phyloP scores from a whole-genome alignment of 371 early-diverging fungal species.

The Mucor plumbeus region DNA sequence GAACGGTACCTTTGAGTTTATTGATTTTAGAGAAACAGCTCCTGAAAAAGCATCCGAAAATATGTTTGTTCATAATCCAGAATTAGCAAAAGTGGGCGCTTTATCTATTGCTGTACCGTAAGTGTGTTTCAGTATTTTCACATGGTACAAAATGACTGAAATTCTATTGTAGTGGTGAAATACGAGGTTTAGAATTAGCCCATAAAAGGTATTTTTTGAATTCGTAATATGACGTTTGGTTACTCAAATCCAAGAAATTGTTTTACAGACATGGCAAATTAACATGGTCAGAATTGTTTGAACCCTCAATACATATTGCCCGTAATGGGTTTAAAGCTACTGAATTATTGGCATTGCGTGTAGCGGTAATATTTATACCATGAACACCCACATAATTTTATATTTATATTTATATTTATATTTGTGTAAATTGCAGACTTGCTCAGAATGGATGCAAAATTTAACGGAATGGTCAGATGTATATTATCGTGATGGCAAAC shows the following conservation, averaged over 20 bases:
- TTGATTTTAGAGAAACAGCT: slow-evolving; percentile 93
- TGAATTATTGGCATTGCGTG: slow-evolving; percentile 59
- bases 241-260: not conserved
- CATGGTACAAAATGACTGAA: not conserved
- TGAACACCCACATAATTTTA: not conserved
- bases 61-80: slow-evolving; percentile 75
- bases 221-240: slow-evolving; percentile 5
- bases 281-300: slow-evolving; percentile 87
- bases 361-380: slow-evolving; percentile 36
- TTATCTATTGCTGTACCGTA: slow-evolving; percentile 89
- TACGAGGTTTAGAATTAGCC: slow-evolving; percentile 85
- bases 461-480: slow-evolving; percentile 49
- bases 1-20: slow-evolving; percentile 60
- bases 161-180: slow-evolving; percentile 70
- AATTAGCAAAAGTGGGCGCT: slow-evolving; percentile 76
- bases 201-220: slow-evolving; percentile 59
- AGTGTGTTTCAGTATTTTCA: slow-evolving; percentile 24
- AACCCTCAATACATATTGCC: slow-evolving; percentile 80
- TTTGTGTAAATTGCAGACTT: slow-evolving; percentile 17
- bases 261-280: slow-evolving; percentile 73
- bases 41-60: slow-evolving; percentile 73
- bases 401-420: not conserved
- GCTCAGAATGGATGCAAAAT: slow-evolving; percentile 41
- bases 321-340: slow-evolving; percentile 81
- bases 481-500: slow-evolving; percentile 74